Evolutionary conservation across 2,329 filamentous ascomycete species (phyloP).

Genomic region (Aureobasidium sp.): DNA sequence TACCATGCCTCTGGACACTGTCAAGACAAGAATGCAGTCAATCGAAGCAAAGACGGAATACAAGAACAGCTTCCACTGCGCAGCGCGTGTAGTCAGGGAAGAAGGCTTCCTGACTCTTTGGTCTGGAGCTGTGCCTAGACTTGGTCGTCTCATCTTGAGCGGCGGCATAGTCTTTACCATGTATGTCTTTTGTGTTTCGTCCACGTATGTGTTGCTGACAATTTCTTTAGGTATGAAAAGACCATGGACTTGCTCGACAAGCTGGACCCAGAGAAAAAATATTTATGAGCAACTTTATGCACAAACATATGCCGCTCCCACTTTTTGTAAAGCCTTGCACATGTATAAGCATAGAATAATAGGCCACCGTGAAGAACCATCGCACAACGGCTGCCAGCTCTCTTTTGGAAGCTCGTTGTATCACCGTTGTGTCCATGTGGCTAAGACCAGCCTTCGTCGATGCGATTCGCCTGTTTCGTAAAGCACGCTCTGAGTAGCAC

Average conservation of each 20-base stretch:
- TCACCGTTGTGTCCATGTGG: not conserved
- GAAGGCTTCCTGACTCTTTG: constrained; percentile 88
- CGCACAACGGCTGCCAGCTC: constrained; percentile 1
- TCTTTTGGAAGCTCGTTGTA: not conserved
- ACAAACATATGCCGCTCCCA: not conserved
- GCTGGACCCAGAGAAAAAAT: constrained; percentile 74
- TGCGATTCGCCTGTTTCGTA: not conserved
- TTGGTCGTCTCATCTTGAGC: constrained; percentile 79
- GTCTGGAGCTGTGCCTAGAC: constrained; percentile 80
- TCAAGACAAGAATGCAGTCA: constrained; percentile 97
- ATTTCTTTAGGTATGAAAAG: constrained; percentile 70
- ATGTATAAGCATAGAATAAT: not conserved
- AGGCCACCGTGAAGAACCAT: not conserved
- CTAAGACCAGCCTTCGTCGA: not conserved
- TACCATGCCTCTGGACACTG: constrained; percentile 71
- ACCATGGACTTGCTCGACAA: constrained; percentile 78
- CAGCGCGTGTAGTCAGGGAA: constrained; percentile 71
- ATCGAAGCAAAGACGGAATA: constrained; percentile 75
- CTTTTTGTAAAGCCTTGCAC: not conserved
- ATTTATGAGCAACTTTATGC: constrained; percentile 43
- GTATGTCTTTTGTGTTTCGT: constrained; percentile 34
- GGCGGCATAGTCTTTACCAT: constrained; percentile 98
- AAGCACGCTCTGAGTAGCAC: not conserved
- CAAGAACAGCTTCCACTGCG: constrained; percentile 81
- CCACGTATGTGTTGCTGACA: constrained; percentile 17